phyloP scores from a whole-genome alignment of 2,329 filamentous ascomycete species.

The Cytospora paraplurivora region DNA sequence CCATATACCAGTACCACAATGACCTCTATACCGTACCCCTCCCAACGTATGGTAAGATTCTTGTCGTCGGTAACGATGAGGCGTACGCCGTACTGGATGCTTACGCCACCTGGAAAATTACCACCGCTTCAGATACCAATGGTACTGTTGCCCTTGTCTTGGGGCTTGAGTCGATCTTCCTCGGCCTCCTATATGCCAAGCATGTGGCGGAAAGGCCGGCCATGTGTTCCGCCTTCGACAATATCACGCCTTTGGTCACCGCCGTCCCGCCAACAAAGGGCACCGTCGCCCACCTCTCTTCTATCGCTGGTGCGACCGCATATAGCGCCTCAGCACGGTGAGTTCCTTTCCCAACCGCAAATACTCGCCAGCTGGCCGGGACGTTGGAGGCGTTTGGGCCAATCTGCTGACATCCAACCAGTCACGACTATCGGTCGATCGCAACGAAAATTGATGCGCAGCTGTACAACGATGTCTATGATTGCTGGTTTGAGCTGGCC shows the following conservation, averaged over 20 bases:
- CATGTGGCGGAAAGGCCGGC: conserved; percentile 23
- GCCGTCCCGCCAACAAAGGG: conserved; percentile 21
- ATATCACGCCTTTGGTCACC: conserved; percentile 22
- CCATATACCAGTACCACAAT: background rate
- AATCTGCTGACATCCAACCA: conserved; percentile 9
- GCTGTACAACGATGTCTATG: conserved; percentile 36
- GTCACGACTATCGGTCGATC: conserved; percentile 34
- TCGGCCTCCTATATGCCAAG: conserved; percentile 34
- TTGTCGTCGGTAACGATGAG: conserved; percentile 30
- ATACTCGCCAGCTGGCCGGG: background rate
- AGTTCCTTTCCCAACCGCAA: no score
- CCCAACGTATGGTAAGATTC: conserved; percentile 33
- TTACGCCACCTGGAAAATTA: conserved; percentile 36
- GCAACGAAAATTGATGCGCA: conserved; percentile 32
- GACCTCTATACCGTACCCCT: conserved; percentile 32
- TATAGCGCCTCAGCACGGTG: background rate
- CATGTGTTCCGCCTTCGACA: conserved; percentile 33
- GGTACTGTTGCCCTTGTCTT: conserved; percentile 30
- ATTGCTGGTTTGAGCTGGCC: conserved; percentile 31
- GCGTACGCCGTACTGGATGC: conserved; percentile 34
- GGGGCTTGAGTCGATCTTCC: conserved; percentile 25
- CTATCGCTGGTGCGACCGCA: background rate
- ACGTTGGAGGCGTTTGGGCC: background rate
- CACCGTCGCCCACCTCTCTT: conserved; percentile 18
- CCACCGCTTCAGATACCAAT: conserved; percentile 31